Evolutionary conservation across 768 basidiomycete genomes (phyloP).

Genomic region (Crassisporium funariophilum): DNA sequence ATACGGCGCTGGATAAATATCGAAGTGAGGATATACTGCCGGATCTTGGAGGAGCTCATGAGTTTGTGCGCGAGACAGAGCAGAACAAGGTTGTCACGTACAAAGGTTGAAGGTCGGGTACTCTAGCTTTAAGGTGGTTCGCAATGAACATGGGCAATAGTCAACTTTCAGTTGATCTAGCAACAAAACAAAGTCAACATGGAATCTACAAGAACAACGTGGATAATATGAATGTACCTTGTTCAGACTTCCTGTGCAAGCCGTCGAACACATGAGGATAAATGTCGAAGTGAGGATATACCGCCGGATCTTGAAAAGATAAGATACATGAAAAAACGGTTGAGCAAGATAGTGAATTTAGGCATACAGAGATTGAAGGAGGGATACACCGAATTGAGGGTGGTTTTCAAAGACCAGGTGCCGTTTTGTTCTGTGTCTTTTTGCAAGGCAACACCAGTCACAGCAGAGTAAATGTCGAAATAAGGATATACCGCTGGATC

Average conservation of each 20-base stretch:
- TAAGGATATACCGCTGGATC: conserved; percentile 17
- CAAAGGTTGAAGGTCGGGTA: conserved; percentile 17
- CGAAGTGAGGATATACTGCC: conserved; percentile 25
- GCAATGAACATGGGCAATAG: neutral
- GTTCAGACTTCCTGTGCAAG: no score
- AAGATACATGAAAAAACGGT: neutral
- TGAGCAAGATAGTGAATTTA: neutral
- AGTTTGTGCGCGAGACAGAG: neutral
- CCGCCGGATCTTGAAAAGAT: conserved; percentile 12
- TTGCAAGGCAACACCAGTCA: no score
- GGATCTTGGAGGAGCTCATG: conserved; percentile 17
- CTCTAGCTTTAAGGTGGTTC: neutral
- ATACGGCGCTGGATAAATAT: conserved; percentile 23
- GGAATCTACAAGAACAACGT: no score
- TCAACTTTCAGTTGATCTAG: neutral
- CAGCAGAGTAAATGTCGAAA: conserved; percentile 15
- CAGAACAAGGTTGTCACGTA: conserved; percentile 9
- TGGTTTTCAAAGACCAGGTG: neutral
- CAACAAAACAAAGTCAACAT: no score
- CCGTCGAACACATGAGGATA: no score
- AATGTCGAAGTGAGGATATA: conserved; percentile 16
- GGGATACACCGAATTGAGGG: conserved; percentile 31
- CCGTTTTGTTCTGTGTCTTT: no score
- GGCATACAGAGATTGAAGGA: conserved; percentile 39
- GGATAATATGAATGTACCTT: no score